phyloP scores from a whole-genome alignment of 768 basidiomycete species.

The Amanita rubescens region DNA sequence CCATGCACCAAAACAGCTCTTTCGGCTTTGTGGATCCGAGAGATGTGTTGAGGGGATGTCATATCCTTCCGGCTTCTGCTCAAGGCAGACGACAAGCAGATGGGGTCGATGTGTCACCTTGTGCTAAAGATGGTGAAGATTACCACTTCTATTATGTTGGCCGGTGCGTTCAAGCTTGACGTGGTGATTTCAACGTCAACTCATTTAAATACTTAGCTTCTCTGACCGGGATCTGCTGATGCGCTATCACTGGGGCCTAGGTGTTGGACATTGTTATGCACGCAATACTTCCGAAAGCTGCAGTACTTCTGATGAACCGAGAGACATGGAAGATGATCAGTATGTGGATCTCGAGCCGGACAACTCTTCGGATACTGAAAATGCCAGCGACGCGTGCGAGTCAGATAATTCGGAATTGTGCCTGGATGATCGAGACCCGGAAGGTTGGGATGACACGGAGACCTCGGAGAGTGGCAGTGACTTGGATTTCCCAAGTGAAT shows the following conservation, averaged over 20 bases:
- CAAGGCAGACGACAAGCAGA: conserved; percentile 12
- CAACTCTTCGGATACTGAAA: neutral
- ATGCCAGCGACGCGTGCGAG: neutral
- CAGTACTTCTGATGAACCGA: neutral
- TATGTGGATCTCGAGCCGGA: too few relatives aligned
- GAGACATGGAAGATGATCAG: neutral
- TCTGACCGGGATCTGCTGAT: too few relatives aligned
- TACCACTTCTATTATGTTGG: conserved; percentile 29
- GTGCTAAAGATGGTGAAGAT: conserved; percentile 9
- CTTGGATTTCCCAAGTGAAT: neutral
- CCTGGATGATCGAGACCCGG: neutral
- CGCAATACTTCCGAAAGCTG: neutral
- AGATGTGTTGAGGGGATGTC: conserved; percentile 26
- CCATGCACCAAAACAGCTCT: conserved; percentile 15
- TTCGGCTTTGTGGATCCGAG: conserved; percentile 41
- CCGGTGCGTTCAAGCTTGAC: conserved; percentile 18
- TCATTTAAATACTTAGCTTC: neutral
- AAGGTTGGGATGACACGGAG: neutral
- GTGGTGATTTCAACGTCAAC: neutral
- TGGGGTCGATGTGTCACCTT: conserved; percentile 7
- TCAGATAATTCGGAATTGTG: neutral
- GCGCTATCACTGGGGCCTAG: neutral
- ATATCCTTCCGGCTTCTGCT: conserved; percentile 33
- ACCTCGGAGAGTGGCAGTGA: neutral
- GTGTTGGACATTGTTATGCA: neutral